These are phyloP conservation scores for Aspergillus oerlinghausenensis DNA, from an alignment of 2,329 filamentous ascomycete species.

Conservation along the genomic window DNA sequence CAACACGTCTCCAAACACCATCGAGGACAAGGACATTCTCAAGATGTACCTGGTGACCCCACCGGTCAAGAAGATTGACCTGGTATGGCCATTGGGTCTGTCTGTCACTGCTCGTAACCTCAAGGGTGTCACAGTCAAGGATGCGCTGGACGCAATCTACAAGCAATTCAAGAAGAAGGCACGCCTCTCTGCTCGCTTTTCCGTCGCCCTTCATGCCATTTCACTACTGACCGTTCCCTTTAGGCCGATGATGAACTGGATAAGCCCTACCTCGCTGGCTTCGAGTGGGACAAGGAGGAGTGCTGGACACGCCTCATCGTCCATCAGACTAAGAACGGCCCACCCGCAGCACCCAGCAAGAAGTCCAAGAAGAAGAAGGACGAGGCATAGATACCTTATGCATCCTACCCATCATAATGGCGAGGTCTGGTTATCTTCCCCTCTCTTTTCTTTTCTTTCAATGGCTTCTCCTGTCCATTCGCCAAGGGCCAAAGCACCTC, in stretches of 20 bases:
- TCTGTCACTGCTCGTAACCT: conserved; percentile 86
- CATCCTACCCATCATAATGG: not conserved
- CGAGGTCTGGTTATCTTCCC: not conserved
- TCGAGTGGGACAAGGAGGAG: conserved; percentile 94
- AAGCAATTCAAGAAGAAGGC: conserved; percentile 97
- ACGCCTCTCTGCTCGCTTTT: conserved; percentile 27
- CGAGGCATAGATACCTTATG: conserved; percentile 27
- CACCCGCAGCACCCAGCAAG: conserved; percentile 44
- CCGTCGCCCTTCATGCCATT: not conserved
- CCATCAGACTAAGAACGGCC: conserved; percentile 71
- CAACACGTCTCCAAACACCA: conserved; percentile 71
- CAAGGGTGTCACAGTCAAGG: conserved; percentile 95
- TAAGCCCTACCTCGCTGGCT: conserved; percentile 80
- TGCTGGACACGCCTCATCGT: conserved; percentile 84
- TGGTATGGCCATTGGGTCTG: conserved; percentile 83
- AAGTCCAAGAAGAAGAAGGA: conserved; percentile 62
- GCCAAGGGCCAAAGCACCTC: not conserved
- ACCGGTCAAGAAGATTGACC: conserved; percentile 87
- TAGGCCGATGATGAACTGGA: conserved; percentile 90
- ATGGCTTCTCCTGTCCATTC: not conserved
- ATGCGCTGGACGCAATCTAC: conserved; percentile 90
- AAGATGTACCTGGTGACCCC: conserved; percentile 76
- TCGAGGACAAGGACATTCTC: conserved; percentile 81
- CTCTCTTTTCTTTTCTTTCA: not conserved
- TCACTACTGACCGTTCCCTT: not conserved